Evolutionary conservation across 1,284 basidiomycete species (phyloP).

Genomic region (Ceratorhiza oryzae-sativae): DNA sequence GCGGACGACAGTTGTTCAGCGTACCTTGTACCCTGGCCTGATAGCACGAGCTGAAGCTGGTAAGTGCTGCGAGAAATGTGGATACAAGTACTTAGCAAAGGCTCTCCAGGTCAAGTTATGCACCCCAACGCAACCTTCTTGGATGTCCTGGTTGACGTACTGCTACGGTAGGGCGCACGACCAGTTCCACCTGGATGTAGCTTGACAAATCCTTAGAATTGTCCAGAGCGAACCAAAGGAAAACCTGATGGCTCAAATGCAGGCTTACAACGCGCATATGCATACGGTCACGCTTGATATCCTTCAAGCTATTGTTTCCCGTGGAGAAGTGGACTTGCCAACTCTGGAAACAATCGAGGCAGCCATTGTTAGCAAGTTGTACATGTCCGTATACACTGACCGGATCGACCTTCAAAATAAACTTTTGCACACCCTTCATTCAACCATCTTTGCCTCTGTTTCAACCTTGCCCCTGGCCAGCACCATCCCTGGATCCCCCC

Average conservation of each 20-base stretch:
- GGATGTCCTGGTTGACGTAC: conserved; percentile 71
- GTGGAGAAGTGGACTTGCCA: conserved; percentile 73
- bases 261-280: conserved; percentile 65
- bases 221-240: conserved; percentile 75
- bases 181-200: not conserved
- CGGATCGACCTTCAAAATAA: conserved; percentile 90
- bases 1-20: conserved; percentile 64
- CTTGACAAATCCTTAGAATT: conserved; percentile 59
- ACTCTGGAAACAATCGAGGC: conserved; percentile 72
- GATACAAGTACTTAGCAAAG: conserved; percentile 37
- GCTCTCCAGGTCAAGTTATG: conserved; percentile 59
- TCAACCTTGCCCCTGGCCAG: conserved; percentile 6
- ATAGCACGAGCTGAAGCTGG: conserved; percentile 65
- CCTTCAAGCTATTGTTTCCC: conserved; percentile 79
- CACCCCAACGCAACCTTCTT: conserved; percentile 70
- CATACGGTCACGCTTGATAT: conserved; percentile 82
- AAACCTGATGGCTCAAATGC: conserved; percentile 60
- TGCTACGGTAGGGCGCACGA: conserved; percentile 63
- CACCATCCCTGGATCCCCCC: conserved; percentile 13
- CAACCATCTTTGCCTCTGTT: conserved; percentile 64
- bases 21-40: conserved; percentile 66
- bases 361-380: conserved; percentile 77
- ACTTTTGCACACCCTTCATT: conserved; percentile 89
- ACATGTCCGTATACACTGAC: conserved; percentile 70
- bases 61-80: conserved; percentile 49